These are phyloP conservation scores for Exophiala mesophila DNA, from an alignment of 2,329 filamentous ascomycete genomes.

Conservation along the genomic window DNA sequence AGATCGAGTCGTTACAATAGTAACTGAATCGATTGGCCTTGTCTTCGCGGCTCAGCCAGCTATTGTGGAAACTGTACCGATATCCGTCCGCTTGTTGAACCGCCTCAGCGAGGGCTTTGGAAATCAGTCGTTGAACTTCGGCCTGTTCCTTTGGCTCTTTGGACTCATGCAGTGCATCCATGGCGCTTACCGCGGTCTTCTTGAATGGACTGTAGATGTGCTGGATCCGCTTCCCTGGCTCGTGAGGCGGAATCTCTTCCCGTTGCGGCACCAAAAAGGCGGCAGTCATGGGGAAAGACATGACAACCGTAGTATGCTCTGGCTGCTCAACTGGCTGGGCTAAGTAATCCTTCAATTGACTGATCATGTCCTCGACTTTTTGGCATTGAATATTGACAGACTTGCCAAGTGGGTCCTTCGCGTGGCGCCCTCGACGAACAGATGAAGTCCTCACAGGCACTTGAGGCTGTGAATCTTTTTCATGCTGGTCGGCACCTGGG, in stretches of 20 bases:
- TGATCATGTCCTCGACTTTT: conserved; percentile 21
- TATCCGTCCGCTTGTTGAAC: conserved; percentile 20
- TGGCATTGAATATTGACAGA: conserved; percentile 19
- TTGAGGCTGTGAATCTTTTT: too few relatives aligned
- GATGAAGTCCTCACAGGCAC: not conserved
- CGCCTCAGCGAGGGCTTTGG: conserved; percentile 20
- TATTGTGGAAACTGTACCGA: conserved; percentile 26
- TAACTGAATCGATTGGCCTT: conserved; percentile 24
- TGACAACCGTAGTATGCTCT: conserved; percentile 25
- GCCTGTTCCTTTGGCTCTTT: conserved; percentile 20
- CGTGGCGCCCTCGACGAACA: conserved; percentile 22
- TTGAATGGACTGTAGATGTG: conserved; percentile 18
- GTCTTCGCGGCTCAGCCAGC: conserved; percentile 25
- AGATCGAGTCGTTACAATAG: conserved; percentile 24
- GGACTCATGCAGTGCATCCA: conserved; percentile 18
- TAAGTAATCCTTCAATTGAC: conserved; percentile 18
- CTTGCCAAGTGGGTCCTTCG: conserved; percentile 24
- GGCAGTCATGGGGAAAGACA: conserved; percentile 21
- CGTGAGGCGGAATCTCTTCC: conserved; percentile 1
- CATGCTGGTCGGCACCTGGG: too few relatives aligned
- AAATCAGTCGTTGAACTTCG: conserved; percentile 21
- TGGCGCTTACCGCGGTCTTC: conserved; percentile 22
- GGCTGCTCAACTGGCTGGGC: conserved; percentile 16
- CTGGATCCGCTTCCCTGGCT: conserved; percentile 8
- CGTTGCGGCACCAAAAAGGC: conserved; percentile 22